Percentiles rank a stretch among this genome's conserved stretches.
Conservation (phyloP, 73 alveolate species). For the Paramecium sonneborni region DNA sequence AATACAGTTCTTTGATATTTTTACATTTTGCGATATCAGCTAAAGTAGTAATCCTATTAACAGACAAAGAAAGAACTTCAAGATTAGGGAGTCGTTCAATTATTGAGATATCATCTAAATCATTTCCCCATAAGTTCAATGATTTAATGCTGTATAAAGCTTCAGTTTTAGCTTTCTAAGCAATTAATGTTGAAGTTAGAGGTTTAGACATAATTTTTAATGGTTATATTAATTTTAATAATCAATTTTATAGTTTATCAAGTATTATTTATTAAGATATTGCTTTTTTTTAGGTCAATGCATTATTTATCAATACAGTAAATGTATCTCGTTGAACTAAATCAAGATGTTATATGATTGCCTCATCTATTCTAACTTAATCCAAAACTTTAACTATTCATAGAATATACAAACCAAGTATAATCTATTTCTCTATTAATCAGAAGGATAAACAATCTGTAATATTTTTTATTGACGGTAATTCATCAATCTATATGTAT, state of each 20-base stretch:
- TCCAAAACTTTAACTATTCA: too few relatives aligned
- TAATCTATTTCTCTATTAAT: too few relatives aligned
- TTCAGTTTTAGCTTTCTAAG: conserved; percentile 53
- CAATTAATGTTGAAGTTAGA: conserved; percentile 41
- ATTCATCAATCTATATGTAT: too few relatives aligned
- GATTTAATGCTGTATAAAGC: conserved; percentile 75
- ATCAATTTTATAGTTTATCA: neutral
- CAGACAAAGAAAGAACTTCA: conserved; percentile 86
- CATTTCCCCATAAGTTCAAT: conserved; percentile 90
- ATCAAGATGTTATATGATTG: too few relatives aligned
- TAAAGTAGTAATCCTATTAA: conserved; percentile 84
- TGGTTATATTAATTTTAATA: neutral
- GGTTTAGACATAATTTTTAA: conserved; percentile 53
- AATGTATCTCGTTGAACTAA: neutral
- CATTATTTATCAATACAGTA: neutral
- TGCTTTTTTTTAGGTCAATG: neutral
- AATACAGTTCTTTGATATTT: conserved; percentile 87
- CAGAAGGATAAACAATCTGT: too few relatives aligned
- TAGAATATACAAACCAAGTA: too few relatives aligned
- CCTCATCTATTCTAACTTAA: too few relatives aligned
- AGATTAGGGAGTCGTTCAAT: conserved; percentile 85
- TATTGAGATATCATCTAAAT: conserved; percentile 86
- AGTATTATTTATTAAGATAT: neutral
- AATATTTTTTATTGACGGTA: too few relatives aligned
- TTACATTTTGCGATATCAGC: conserved; percentile 76